Percentiles rank a stretch among this genome's conserved stretches.
Conservation (phyloP, 163 green algal genomes). For the Coccomyxa subellipsoidea region DNA sequence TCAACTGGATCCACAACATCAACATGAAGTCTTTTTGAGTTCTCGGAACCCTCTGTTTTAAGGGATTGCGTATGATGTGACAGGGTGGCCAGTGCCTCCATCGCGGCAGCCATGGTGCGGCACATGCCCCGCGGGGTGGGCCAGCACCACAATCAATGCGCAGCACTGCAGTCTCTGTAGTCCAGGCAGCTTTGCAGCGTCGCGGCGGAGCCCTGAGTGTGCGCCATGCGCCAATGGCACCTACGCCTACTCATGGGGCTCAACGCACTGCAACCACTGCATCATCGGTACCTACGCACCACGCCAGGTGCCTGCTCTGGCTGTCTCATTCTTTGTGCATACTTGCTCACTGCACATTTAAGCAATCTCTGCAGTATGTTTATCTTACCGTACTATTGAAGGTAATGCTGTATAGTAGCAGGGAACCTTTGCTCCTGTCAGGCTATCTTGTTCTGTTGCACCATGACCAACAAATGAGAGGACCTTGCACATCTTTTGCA, state of each 20-base stretch:
- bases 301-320: neutral
- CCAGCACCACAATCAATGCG: conserved; percentile 25
- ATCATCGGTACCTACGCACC: conserved; percentile 44
- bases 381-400: too few species aligned
- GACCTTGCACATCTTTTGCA: too few species aligned
- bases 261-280: conserved; percentile 48
- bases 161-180: conserved; percentile 41
- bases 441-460: too few species aligned
- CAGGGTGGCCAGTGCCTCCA: conserved; percentile 42
- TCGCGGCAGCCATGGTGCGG: conserved; percentile 32
- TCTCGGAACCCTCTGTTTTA: neutral
- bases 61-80: neutral
- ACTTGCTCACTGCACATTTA: too few species aligned
- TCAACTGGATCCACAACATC: too few species aligned
- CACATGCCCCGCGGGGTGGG: conserved; percentile 47
- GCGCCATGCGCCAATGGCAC: conserved; percentile 38
- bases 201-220: conserved; percentile 27
- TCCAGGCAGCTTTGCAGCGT: conserved; percentile 32
- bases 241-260: conserved; percentile 53
- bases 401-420: too few species aligned
- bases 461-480: too few species aligned
- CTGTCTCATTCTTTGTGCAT: too few species aligned
- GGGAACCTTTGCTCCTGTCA: too few species aligned
- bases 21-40: neutral
- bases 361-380: too few species aligned